Evolutionary conservation across 2,329 filamentous ascomycete species (phyloP).

Genomic region (Apiospora kogelbergensis): DNA sequence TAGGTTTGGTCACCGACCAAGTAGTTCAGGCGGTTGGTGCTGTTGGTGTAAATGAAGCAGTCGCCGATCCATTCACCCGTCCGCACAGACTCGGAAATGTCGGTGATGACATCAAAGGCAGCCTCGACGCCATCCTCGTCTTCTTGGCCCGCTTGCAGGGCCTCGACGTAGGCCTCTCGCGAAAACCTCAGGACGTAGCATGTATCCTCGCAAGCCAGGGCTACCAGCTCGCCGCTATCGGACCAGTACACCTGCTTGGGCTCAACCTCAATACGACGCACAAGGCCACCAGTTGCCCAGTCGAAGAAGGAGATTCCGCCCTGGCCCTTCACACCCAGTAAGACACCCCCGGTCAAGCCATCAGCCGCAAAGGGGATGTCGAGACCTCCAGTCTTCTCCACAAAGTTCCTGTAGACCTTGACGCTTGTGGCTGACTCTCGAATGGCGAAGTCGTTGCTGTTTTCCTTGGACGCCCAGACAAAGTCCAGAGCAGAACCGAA

Average conservation of each 20-base stretch:
- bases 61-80: slow-evolving; percentile 98
- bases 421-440: slow-evolving; percentile 91
- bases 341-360: slow-evolving; percentile 81
- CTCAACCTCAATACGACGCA: slow-evolving; percentile 86
- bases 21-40: slow-evolving; percentile 94
- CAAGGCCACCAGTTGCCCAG: slow-evolving; percentile 86
- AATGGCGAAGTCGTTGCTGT: slow-evolving; percentile 98
- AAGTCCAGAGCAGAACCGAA: slow-evolving; percentile 96
- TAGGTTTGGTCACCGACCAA: slow-evolving; percentile 97
- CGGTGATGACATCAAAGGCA: slow-evolving; percentile 93
- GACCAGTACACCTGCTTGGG: slow-evolving; percentile 88
- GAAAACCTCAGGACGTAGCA: slow-evolving; percentile 95
- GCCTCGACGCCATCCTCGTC: slow-evolving; percentile 93
- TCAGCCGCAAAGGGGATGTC: slow-evolving; percentile 96
- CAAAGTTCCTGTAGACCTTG: slow-evolving; percentile 97
- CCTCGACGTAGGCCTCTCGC: slow-evolving; percentile 82
- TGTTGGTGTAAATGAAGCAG: slow-evolving; percentile 98
- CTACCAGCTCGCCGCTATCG: slow-evolving; percentile 89
- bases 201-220: slow-evolving; percentile 89
- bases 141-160: slow-evolving; percentile 75
- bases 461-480: slow-evolving; percentile 94
- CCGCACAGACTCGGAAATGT: slow-evolving; percentile 89
- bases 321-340: slow-evolving; percentile 92
- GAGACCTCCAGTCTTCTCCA: slow-evolving; percentile 82
- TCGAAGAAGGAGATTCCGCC: slow-evolving; percentile 96